These are phyloP conservation scores for Fusarium pseudocircinatum DNA, from an alignment of 2,329 filamentous ascomycete genomes.

Conservation along the genomic window DNA sequence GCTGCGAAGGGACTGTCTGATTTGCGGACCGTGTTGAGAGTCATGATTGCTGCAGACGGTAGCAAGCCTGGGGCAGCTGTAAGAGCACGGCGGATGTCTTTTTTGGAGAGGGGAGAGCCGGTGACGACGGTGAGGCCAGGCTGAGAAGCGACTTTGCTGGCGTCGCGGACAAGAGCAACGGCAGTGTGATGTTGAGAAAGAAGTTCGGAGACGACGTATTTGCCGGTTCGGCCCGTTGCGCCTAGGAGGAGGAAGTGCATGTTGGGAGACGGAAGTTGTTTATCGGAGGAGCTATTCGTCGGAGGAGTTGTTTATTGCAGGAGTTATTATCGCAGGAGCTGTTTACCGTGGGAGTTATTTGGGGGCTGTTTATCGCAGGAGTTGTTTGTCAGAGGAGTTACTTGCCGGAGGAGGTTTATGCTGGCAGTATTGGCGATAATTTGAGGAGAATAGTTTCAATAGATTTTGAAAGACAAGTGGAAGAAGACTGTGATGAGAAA, in stretches of 20 bases:
- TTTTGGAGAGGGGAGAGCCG: constrained; percentile 49
- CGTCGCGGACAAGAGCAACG: constrained; percentile 51
- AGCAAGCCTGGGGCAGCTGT: constrained; percentile 26
- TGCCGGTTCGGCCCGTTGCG: constrained; percentile 55
- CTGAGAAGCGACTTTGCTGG: constrained; percentile 22
- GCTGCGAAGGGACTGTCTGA: constrained; percentile 54
- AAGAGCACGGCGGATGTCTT: constrained; percentile 46
- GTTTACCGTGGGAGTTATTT: no score
- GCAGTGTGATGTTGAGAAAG: constrained; percentile 51
- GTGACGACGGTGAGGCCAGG: constrained; percentile 45
- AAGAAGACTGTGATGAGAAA: neutral
- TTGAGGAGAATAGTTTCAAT: neutral
- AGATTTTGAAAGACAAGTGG: fast-evolving
- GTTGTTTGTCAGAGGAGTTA: neutral
- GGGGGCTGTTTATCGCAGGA: neutral
- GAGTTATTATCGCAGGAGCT: no score
- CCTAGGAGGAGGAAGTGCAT: constrained; percentile 57
- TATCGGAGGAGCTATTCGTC: no score
- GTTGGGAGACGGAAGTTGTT: neutral
- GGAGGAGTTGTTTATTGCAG: neutral
- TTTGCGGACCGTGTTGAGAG: constrained; percentile 52
- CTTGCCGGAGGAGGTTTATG: neutral
- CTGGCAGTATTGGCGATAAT: neutral
- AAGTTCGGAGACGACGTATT: constrained; percentile 52
- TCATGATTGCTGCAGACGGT: constrained; percentile 50